Evolutionary conservation across 1,284 basidiomycete species (phyloP).

Genomic region (Ustilago loliicola): DNA sequence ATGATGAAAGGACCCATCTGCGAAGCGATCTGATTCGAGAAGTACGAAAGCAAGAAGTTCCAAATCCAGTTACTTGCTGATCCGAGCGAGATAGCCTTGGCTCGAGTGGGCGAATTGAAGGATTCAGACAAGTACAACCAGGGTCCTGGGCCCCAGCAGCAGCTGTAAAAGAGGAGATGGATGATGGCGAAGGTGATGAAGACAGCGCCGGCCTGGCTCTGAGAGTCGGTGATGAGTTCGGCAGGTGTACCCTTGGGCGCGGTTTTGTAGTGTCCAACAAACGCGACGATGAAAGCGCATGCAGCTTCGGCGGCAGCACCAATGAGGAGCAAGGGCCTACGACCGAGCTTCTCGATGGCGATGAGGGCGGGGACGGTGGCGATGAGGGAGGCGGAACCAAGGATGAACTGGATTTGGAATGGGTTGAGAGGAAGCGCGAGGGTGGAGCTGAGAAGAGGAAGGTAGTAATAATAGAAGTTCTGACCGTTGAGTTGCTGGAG

Average conservation of each 20-base stretch:
- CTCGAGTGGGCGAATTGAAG: conserved; percentile 77
- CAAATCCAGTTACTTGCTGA: conserved; percentile 77
- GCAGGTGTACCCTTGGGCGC: conserved; percentile 75
- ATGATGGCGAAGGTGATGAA: conserved; percentile 82
- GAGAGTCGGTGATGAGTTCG: conserved; percentile 62
- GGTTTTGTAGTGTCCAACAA: conserved; percentile 72
- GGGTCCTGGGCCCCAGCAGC: conserved; percentile 81
- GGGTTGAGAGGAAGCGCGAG: conserved; percentile 79
- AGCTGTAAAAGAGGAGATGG: conserved; percentile 79
- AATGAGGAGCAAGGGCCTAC: conserved; percentile 72
- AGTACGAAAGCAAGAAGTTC: conserved; percentile 83
- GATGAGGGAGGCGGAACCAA: conserved; percentile 70
- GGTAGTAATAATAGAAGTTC: conserved; percentile 85
- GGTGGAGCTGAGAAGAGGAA: conserved; percentile 83
- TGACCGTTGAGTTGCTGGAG: conserved; percentile 79
- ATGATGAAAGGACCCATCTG: conserved; percentile 76
- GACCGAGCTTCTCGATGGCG: conserved; percentile 71
- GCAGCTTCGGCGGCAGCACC: conserved; percentile 70
- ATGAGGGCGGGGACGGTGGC: conserved; percentile 59
- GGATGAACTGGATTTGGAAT: conserved; percentile 74
- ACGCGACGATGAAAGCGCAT: conserved; percentile 73
- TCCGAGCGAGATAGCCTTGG: conserved; percentile 81
- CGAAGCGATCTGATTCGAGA: conserved; percentile 78
- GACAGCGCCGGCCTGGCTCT: conserved; percentile 75
- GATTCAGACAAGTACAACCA: conserved; percentile 77